These are phyloP conservation scores for Cyclotella sp. DNA, from an alignment of 108 stramenopile genomes.

Conservation along the genomic window DNA sequence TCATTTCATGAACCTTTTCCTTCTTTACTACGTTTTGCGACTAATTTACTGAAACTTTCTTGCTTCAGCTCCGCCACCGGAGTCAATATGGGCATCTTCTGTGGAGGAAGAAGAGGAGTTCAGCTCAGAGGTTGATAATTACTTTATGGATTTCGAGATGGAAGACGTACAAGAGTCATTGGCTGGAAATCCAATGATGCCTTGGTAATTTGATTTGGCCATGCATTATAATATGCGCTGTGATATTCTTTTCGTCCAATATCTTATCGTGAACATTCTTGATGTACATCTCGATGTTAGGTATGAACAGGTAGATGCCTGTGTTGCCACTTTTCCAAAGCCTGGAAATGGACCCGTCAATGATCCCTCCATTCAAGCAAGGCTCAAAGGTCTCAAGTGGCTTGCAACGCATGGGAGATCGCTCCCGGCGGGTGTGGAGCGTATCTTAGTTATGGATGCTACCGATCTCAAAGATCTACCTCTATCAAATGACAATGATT, in stretches of 20 bases:
- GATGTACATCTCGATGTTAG: no score
- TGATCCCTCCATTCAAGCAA: slow-evolving; percentile 59
- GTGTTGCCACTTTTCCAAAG: slow-evolving; percentile 75
- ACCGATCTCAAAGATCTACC: slow-evolving; percentile 85
- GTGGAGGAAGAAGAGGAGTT: slow-evolving; percentile 42
- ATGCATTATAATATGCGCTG: background rate
- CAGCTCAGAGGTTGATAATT: slow-evolving; percentile 49
- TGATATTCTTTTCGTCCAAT: background rate
- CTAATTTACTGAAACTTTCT: background rate
- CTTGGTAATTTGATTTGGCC: slow-evolving; percentile 48
- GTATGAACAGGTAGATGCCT: slow-evolving; percentile 88
- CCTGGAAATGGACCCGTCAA: slow-evolving; percentile 71
- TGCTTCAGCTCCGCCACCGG: slow-evolving; percentile 69
- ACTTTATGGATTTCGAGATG: slow-evolving; percentile 65
- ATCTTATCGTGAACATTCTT: background rate
- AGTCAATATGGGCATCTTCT: slow-evolving; percentile 69
- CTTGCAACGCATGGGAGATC: slow-evolving; percentile 72
- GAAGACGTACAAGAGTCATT: slow-evolving; percentile 58
- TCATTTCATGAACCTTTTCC: background rate
- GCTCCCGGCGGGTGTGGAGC: slow-evolving; percentile 79
- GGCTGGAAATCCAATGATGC: slow-evolving; percentile 77
- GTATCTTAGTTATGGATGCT: slow-evolving; percentile 88
- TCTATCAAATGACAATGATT: slow-evolving; percentile 66
- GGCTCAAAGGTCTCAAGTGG: slow-evolving; percentile 85
- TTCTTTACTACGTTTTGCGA: background rate